These are phyloP conservation scores for Claviceps sp. DNA, from an alignment of 2,329 filamentous ascomycete genomes.

Conservation along the genomic window DNA sequence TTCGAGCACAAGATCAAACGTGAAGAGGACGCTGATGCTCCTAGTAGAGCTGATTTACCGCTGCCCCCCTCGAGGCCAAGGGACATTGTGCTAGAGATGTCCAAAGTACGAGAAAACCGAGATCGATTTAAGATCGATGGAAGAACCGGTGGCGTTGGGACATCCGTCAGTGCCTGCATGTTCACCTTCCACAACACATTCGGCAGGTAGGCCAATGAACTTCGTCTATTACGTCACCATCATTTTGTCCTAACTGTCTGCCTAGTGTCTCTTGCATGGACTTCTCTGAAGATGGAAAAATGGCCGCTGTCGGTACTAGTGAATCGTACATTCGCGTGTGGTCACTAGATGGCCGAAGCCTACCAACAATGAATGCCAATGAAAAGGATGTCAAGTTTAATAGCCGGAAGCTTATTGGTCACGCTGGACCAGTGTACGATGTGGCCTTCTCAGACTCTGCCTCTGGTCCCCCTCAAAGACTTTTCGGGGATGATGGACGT, in stretches of 20 bases:
- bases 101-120: conserved; percentile 83
- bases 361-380: conserved; percentile 50
- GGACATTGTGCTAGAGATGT: conserved; percentile 88
- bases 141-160: conserved; percentile 69
- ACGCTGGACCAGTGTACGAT: conserved; percentile 78
- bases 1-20: conserved; percentile 82
- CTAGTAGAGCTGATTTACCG: conserved; percentile 65
- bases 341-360: conserved; percentile 73
- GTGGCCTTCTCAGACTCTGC: conserved; percentile 74
- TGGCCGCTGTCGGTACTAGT: conserved; percentile 79
- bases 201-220: conserved; percentile 50
- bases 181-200: conserved; percentile 97
- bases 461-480: conserved; percentile 33
- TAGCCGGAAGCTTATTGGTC: conserved; percentile 68
- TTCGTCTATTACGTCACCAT: background rate
- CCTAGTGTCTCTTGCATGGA: conserved; percentile 81
- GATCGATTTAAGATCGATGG: conserved; percentile 83
- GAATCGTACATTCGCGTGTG: conserved; percentile 95
- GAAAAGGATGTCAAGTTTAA: conserved; percentile 47
- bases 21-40: conserved; percentile 77
- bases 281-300: conserved; percentile 79
- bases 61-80: conserved; percentile 77
- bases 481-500: conserved; percentile 37
- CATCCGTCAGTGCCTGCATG: conserved; percentile 83
- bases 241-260: background rate